Base-by-base conservation (phyloP, 768 basidiomycete genomes). In the Leccinum subtestaceum region DNA sequence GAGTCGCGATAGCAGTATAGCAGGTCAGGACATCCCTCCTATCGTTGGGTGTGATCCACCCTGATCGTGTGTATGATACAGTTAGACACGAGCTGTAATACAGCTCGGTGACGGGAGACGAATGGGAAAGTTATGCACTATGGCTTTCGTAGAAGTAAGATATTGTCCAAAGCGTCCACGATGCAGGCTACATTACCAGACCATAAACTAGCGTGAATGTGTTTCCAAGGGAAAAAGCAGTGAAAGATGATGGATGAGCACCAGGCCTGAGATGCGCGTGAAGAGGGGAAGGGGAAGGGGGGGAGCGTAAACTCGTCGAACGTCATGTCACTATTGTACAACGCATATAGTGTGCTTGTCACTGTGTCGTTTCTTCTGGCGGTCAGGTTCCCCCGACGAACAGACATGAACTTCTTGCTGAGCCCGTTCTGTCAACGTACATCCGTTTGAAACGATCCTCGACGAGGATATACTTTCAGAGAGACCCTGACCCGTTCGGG, bases 351-450 rank as follows among this genome's bases (percentile, higher is more conserved):
- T 60, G 10, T 64, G 56, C 53, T 66, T 74, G 23, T 72, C 72
- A 52, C 59, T 60, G 56, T 57, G 63, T 62, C 70, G 68, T 64
- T 64, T 73, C 67, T 67, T 75, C 58, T 60, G 60, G 53, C 63
- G 66, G 9, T 67, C 66, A 13, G 63, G 19, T 17, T 70, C 65
- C 10, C 29, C 55, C 2, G 53, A 8, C n/a, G 57, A 36, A 34
- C 60, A 23, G 34, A 59, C 62, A 23, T 59, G 55, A 8, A 59
- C 48, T 40, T 56, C 60, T 11, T 56, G 66, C 21, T 60, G 58
- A n/a, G 45, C 32, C 23, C 49, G 55, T 54, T 64, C 61, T 2
- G 43, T 29, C 7, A 52, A 52, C 32, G 63, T 60, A 10, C 55
- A 45, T 2, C 53, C 56, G 25, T 59, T 61, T 46, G 59, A 56